Evolutionary conservation across 1,139 yeast species (phyloP).

Genomic region (Blastobotrys malaysiensis): DNA sequence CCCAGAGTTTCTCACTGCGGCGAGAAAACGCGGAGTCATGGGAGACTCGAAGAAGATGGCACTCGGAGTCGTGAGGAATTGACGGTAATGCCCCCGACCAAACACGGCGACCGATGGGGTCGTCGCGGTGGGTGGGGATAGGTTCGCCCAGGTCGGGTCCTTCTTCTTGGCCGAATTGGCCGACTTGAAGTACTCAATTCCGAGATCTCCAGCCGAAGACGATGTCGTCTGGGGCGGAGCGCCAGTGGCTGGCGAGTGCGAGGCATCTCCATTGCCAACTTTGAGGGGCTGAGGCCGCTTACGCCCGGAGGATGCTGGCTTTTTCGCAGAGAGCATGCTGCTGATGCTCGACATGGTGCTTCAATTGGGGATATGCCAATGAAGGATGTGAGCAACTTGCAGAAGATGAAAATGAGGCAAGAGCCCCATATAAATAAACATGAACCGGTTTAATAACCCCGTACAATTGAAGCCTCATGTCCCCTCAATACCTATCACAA

Average conservation of each 20-base stretch:
- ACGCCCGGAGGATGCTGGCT: not conserved
- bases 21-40: conserved; percentile 7
- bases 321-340: not conserved
- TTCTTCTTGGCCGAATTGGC: not conserved
- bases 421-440: not conserved
- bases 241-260: not conserved
- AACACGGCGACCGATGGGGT: conserved; percentile 21
- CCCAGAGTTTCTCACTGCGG: not conserved
- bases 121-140: conserved; percentile 21
- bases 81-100: conserved; percentile 13
- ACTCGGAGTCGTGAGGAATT: conserved; percentile 6
- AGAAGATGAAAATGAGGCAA: not conserved
- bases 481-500: not conserved
- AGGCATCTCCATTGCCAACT: not conserved
- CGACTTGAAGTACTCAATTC: not conserved
- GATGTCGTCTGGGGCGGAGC: not conserved
- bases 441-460: not conserved
- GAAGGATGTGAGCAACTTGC: not conserved
- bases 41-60: conserved; percentile 6
- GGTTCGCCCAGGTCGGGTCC: not conserved
- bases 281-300: not conserved
- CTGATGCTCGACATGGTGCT: not conserved
- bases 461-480: not conserved
- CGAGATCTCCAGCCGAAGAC: not conserved
- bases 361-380: not conserved